These are phyloP conservation scores for Paramecium biaurelia DNA, from an alignment of 73 alveolate genomes.

Conservation along the genomic window DNA sequence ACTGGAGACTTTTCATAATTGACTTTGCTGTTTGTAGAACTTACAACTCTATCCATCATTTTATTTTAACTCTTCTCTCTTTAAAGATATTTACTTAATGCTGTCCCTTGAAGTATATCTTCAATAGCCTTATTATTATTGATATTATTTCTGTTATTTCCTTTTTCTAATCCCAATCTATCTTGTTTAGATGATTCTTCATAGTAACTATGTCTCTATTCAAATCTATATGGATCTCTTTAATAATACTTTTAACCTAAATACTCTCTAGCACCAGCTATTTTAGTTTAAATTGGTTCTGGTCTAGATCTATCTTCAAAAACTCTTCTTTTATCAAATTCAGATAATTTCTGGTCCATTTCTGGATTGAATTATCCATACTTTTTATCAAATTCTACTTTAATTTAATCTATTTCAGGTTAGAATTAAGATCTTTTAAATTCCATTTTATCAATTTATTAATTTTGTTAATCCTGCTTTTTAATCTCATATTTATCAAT, in stretches of 20 bases:
- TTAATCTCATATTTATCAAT: background rate
- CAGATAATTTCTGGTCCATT: background rate
- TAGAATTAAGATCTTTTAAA: background rate
- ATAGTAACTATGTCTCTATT: background rate
- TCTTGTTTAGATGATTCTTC: background rate
- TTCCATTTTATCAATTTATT: background rate
- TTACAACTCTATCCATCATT: background rate
- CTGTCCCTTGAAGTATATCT: background rate
- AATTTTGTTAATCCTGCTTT: background rate
- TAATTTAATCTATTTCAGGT: background rate
- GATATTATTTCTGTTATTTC: background rate
- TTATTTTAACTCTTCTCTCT: background rate
- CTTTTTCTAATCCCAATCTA: background rate
- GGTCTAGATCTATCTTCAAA: background rate
- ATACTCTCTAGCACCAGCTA: background rate
- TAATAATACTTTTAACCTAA: background rate
- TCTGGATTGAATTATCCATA: background rate
- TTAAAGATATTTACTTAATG: background rate
- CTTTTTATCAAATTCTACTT: background rate
- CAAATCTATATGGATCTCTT: background rate
- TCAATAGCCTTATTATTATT: background rate
- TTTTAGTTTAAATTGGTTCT: background rate
- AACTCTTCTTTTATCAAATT: background rate
- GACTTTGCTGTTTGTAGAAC: background rate
- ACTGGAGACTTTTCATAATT: background rate